Evolutionary conservation across 176 grass and related monocot species (phyloP), one percentile per base, ranked within the genome.

Genomic region (Hyparrhenia diplandra): DNA sequence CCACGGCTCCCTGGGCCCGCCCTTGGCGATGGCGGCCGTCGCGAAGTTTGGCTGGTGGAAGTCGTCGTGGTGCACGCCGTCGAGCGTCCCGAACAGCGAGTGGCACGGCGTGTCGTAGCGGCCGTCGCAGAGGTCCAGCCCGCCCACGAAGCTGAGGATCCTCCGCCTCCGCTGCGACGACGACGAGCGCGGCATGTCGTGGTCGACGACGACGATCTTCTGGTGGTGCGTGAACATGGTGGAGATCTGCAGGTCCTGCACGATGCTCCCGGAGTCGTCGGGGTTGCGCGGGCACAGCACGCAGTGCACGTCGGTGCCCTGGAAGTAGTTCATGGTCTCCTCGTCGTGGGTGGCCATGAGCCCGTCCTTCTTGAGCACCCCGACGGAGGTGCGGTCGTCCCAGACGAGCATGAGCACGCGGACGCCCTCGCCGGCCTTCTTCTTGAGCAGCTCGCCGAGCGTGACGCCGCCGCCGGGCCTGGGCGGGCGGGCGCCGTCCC

Each of bases 1-100:
- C 90, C 90, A 92, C 3, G 90, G 90, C 75, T 92, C 90, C n/a
- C 90, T 31, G 11, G 90, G 90, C 28, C 90, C 90, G 64, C 90
- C 90, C 34, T 89, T 86, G 9, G 10, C 27, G 42, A 89, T 59
- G 2, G 87, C 40, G 5, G 87, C 83, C 5, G 76, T 86, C 5
- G 80, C 80, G 64, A 92, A 92, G 80, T 89, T 92, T 0, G 90
- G 90, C 86, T 92, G 90, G 84, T 92, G 90, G 87, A 89, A 92
- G 86, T 92, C 90, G 55, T 83, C 83, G 34, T 67, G 83, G 79
- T 92, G 90, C 16, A 1, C 58, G 25, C 27, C n/a, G 24, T n/a
- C 83, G 20, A 92, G 78, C 20, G 90, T 92, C 37, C 83, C 5
- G 83, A 92, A 92, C 79, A 92, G 58, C 14, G 86, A 3, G 65